phyloP scores from a whole-genome alignment of 164 flowering plant genomes.

The Umbellularia californica region DNA sequence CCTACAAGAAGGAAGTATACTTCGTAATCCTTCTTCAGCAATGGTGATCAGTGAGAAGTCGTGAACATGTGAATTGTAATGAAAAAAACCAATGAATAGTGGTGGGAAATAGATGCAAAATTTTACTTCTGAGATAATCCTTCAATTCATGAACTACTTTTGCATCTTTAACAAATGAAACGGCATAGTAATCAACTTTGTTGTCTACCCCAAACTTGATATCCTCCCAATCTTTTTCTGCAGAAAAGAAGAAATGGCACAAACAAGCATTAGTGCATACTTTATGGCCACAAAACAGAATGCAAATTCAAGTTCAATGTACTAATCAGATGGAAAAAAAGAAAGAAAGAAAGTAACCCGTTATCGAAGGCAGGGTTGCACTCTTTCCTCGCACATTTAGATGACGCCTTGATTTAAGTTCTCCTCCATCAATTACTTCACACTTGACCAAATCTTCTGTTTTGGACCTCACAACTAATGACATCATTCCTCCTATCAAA shows the following conservation, averaged over 20 bases:
- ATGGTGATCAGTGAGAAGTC: not conserved
- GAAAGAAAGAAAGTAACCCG: slow-evolving; percentile 46
- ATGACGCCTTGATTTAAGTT: slow-evolving; percentile 92
- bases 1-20: slow-evolving; percentile 32
- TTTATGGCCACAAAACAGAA: slow-evolving; percentile 3
- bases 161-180: slow-evolving; percentile 98
- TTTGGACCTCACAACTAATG: slow-evolving; percentile 80
- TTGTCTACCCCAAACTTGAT: slow-evolving; percentile 99
- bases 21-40: not conserved
- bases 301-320: not conserved
- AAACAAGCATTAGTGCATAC: not conserved
- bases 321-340: not conserved
- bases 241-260: slow-evolving; percentile 6
- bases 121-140: slow-evolving; percentile 78
- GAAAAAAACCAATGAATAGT: not conserved
- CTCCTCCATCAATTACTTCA: slow-evolving; percentile 92
- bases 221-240: slow-evolving; percentile 99
- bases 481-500: slow-evolving; percentile 94
- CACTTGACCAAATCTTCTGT: slow-evolving; percentile 77
- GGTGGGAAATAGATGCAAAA: not conserved
- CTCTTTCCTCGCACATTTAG: slow-evolving; percentile 97
- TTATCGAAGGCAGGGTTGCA: slow-evolving; percentile 92
- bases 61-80: not conserved
- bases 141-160: slow-evolving; percentile 89
- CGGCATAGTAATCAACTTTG: slow-evolving; percentile 93